Percentiles rank a stretch among this genome's conserved stretches.
These are phyloP conservation scores for Misopates orontium DNA, from an alignment of 257 asterid genomes.

Conservation along the genomic window DNA sequence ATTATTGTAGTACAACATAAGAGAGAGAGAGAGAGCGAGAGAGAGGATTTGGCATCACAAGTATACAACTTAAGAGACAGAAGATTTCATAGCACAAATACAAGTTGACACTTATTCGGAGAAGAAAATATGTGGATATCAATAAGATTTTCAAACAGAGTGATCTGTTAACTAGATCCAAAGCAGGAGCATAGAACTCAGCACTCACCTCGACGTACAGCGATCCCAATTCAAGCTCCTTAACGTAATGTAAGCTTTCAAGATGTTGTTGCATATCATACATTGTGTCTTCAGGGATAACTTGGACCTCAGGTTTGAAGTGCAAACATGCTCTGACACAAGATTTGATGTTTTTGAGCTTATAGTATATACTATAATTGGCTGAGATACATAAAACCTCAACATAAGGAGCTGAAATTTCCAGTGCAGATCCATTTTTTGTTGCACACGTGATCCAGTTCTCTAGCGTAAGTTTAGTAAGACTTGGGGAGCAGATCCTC, in stretches of 20 bases:
- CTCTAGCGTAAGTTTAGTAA: background rate
- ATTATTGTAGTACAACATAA: too few relatives aligned
- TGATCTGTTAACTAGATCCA: too few relatives aligned
- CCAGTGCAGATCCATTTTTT: background rate
- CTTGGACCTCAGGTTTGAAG: background rate
- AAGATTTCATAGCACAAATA: too few relatives aligned
- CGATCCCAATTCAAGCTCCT: background rate
- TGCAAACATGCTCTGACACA: background rate
- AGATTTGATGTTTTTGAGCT: background rate
- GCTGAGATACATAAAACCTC: background rate
- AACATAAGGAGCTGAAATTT: background rate
- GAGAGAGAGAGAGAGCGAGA: too few relatives aligned
- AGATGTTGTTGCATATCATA: background rate
- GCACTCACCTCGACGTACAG: background rate
- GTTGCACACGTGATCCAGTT: background rate
- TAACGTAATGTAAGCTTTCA: background rate
- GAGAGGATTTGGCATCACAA: too few relatives aligned
- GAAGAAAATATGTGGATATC: too few relatives aligned
- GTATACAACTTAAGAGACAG: too few relatives aligned
- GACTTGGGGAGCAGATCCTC: background rate
- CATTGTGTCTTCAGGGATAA: background rate
- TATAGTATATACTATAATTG: background rate
- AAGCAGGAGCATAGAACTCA: background rate
- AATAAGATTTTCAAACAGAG: too few relatives aligned
- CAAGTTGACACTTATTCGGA: too few relatives aligned